Base-by-base conservation (phyloP, 2,329 filamentous ascomycete species). In the Diaporthe longicolla region DNA sequence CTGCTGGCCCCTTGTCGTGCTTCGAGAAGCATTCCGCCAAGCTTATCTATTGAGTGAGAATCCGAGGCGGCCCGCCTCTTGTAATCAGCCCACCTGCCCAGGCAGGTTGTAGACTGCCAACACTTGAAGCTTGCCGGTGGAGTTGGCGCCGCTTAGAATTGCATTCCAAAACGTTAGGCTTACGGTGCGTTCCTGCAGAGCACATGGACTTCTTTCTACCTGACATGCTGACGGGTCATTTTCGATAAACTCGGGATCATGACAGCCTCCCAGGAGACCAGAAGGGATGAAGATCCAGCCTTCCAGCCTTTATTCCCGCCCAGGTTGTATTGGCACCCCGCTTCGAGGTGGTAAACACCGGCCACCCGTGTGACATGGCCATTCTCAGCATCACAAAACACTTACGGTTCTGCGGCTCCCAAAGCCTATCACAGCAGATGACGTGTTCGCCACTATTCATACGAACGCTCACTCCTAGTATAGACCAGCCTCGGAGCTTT, bases 21-120 rank as follows among this genome's bases (percentile, higher is more conserved):
- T 66, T 66, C 63, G 63, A 54, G 63, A 66, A 66, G 45, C 45
- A 24, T 52, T 52, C 63, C 45, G 29, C 63, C 63, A 52, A 66
- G 45, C 29, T 37, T 26, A 29, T 26, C 10, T 45, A 24, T 26
- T 66, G 43, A 37, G 52, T 10, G 13, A 52, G 29, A 13, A 10
- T 24, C 37, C n/a, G 45, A 66, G 43, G n/a, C 26, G 24, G 19
- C 24, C 29, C 55, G 24, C 19, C 32, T 37, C 4, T n/a, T 26
- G 21, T 45, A 37, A 24, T 13, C 61, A 66, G n/a, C 29, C 29
- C 29, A 40, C 37, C 11, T 40, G 15, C 37, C 37, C 13, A 4
- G 35, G 35, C 35, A 13, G 11, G 35, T 37, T 11, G 35, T 37
- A 37, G 35, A 37, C 35, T 11, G 35, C 3, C 35, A 37, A 37